Evolutionary conservation across 2,329 filamentous ascomycete species (phyloP).

Genomic region (Ophiostoma novo-ulmi): DNA sequence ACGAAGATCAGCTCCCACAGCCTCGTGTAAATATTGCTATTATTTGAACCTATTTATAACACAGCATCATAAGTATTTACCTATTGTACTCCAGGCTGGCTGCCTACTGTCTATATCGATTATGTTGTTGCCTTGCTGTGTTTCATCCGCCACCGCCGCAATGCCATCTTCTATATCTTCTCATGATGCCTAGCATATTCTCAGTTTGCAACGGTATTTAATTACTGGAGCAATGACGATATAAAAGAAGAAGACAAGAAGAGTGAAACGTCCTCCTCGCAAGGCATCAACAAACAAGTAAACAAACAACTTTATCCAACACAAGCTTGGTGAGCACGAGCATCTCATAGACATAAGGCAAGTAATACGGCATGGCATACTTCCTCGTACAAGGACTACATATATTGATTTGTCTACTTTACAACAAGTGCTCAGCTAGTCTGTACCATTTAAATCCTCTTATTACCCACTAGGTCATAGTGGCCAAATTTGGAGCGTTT

Average conservation of each 20-base stretch:
- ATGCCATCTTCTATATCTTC: background rate
- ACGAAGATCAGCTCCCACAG: background rate
- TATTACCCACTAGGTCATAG: slow-evolving; percentile 4
- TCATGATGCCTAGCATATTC: background rate
- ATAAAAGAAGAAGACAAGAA: background rate
- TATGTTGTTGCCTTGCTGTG: background rate
- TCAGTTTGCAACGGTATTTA: too few relatives aligned
- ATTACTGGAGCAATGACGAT: background rate
- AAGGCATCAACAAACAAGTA: slow-evolving; percentile 5
- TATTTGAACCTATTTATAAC: background rate
- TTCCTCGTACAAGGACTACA: background rate
- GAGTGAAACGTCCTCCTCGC: background rate
- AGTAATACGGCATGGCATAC: background rate
- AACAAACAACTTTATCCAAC: background rate
- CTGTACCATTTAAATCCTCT: background rate
- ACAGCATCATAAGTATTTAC: background rate
- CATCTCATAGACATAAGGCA: background rate
- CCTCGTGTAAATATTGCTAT: background rate
- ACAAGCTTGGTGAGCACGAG: background rate
- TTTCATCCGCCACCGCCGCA: background rate
- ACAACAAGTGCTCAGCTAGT: background rate
- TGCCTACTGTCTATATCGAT: background rate
- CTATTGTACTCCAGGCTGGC: background rate
- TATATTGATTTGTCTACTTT: background rate
- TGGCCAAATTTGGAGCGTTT: slow-evolving; percentile 25